These are phyloP conservation scores for Panaeolus cyanescens DNA, from an alignment of 768 basidiomycete species.

Conservation along the genomic window DNA sequence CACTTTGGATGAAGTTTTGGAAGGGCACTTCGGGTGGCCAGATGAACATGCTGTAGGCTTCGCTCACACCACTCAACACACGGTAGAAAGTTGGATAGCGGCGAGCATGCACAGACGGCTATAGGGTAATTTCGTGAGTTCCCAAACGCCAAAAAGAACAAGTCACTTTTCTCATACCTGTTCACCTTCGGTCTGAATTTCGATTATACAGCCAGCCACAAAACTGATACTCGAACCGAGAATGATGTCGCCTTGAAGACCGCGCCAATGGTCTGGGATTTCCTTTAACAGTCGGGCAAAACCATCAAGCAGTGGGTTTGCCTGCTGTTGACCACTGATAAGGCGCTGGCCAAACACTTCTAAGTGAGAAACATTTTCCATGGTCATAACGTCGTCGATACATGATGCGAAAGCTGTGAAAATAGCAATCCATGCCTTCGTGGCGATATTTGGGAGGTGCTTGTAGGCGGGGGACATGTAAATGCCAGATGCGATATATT, in stretches of 20 bases:
- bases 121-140: not conserved
- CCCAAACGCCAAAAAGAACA: not conserved
- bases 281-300: conserved; percentile 33
- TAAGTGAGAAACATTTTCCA: conserved; percentile 22
- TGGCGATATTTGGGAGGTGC: conserved; percentile 29
- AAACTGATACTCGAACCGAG: conserved; percentile 1
- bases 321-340: conserved; percentile 25
- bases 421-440: conserved; percentile 36
- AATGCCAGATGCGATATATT: not conserved
- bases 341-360: conserved; percentile 36
- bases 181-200: conserved; percentile 3
- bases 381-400: not conserved
- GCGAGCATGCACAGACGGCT: conserved; percentile 14
- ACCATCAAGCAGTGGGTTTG: conserved; percentile 29
- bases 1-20: conserved; percentile 25
- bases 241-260: not conserved
- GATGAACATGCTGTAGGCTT: conserved; percentile 35
- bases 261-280: conserved; percentile 16
- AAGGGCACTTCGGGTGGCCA: conserved; percentile 34
- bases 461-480: conserved; percentile 12
- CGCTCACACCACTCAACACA: conserved; percentile 30
- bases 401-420: conserved; percentile 31
- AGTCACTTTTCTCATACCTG: not conserved
- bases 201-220: not conserved
- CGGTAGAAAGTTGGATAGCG: conserved; percentile 22